Evolutionary conservation across 805 yeast species (phyloP).

Genomic region (Yarrowia sp.): DNA sequence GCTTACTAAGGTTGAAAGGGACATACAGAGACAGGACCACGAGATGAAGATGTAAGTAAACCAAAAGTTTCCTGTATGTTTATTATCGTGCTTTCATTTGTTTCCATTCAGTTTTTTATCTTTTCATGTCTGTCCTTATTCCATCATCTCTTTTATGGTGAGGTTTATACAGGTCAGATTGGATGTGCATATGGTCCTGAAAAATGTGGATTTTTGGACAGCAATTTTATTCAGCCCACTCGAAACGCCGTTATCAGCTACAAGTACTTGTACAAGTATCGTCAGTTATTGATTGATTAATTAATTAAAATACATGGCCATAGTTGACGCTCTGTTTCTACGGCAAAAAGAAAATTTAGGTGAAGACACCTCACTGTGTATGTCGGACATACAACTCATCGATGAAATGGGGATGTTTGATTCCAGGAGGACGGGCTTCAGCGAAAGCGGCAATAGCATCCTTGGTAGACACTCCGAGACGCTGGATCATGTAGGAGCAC

Average conservation of each 20-base stretch:
- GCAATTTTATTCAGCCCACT: too few species aligned
- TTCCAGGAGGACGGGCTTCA: slow-evolving; percentile 63
- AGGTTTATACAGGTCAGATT: too few species aligned
- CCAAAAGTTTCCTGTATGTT: too few species aligned
- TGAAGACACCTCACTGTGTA: slow-evolving; percentile 28
- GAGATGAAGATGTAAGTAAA: too few species aligned
- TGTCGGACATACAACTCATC: slow-evolving; percentile 70
- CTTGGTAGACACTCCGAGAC: slow-evolving; percentile 54
- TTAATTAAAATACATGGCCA: neutral
- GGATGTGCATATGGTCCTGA: too few species aligned
- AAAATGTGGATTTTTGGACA: too few species aligned
- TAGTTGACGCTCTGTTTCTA: slow-evolving; percentile 22
- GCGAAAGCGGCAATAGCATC: slow-evolving; percentile 64
- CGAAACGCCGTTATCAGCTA: too few species aligned
- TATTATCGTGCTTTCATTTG: too few species aligned
- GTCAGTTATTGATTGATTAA: neutral
- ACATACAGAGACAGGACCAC: too few species aligned
- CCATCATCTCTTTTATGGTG: too few species aligned
- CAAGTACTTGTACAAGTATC: neutral
- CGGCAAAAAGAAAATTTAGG: neutral
- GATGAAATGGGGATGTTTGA: slow-evolving; percentile 72
- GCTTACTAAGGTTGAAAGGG: neutral
- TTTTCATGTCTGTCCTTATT: too few species aligned
- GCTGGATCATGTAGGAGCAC: slow-evolving; percentile 65
- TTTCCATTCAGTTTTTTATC: too few species aligned